phyloP scores from a whole-genome alignment of 768 basidiomycete species.

The Hygrocybe punicea region DNA sequence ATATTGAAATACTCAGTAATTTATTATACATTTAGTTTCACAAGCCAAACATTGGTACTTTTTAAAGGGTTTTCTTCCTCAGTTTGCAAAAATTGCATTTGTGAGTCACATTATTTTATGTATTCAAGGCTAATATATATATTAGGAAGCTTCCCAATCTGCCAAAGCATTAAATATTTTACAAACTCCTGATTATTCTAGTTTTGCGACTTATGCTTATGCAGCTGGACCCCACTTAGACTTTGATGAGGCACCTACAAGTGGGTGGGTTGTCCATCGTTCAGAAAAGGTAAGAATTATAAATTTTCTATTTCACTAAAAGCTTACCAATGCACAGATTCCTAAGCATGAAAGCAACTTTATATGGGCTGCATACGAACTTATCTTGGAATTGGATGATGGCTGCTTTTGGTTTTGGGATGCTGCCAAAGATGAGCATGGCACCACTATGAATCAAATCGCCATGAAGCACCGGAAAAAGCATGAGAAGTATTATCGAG shows the following conservation, averaged over 20 bases:
- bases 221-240: slow-evolving; percentile 1
- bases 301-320: not conserved
- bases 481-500: not conserved
- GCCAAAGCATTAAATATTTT: not conserved
- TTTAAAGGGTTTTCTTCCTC: not conserved
- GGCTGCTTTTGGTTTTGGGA: not conserved
- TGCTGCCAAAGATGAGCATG: not conserved
- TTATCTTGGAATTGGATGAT: not conserved
- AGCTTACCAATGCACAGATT: not conserved
- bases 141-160: not conserved
- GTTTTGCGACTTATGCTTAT: slow-evolving; percentile 1
- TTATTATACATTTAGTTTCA: not conserved
- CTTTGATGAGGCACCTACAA: not conserved
- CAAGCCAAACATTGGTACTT: not conserved
- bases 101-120: not conserved
- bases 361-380: not conserved
- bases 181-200: not conserved
- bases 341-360: not conserved
- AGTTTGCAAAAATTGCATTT: not conserved
- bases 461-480: not conserved
- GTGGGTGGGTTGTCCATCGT: not conserved
- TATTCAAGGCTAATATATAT: not conserved
- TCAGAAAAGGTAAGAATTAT: not conserved
- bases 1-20: not conserved
- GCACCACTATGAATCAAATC: not conserved